Percentiles rank a stretch among this genome's conserved stretches.
These are phyloP conservation scores for Cladobotryum mycophilum DNA, from an alignment of 2,329 filamentous ascomycete species.

Conservation along the genomic window DNA sequence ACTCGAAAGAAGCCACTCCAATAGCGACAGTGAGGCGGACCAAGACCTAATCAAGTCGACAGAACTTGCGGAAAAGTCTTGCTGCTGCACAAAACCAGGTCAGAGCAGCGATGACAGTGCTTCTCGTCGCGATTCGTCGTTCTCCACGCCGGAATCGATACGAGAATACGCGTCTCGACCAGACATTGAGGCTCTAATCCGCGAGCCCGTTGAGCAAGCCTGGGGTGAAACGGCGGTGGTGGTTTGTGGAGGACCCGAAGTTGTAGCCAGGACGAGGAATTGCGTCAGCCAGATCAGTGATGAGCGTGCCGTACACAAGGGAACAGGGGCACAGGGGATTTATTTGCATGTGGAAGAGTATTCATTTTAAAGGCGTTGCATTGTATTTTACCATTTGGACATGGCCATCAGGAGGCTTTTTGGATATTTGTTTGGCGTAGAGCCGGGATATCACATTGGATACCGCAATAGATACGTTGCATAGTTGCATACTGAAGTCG, in stretches of 20 bases:
- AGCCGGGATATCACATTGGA: no score
- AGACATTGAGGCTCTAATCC: conserved; percentile 46
- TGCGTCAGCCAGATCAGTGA: conserved; percentile 51
- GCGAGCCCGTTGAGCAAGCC: conserved; percentile 48
- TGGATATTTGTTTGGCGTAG: no score
- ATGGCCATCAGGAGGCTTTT: no score
- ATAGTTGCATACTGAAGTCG: no score
- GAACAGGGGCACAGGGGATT: conserved; percentile 57
- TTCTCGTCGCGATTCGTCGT: background rate
- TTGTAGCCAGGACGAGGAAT: conserved; percentile 49
- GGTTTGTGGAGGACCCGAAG: conserved; percentile 51
- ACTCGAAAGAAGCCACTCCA: background rate
- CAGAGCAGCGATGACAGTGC: background rate
- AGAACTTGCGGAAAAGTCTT: background rate
- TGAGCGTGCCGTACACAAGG: conserved; percentile 58
- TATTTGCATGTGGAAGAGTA: conserved; percentile 57
- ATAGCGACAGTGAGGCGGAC: conserved; percentile 11
- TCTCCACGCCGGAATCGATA: conserved; percentile 20
- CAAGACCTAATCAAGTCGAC: conserved; percentile 11
- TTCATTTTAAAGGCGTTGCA: conserved; percentile 33
- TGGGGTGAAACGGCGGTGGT: conserved; percentile 56
- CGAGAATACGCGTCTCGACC: conserved; percentile 42
- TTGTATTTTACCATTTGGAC: no score
- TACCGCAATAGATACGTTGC: no score
- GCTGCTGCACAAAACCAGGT: background rate